Evolutionary conservation across 2,329 filamentous ascomycete genomes (phyloP), one percentile per base, ranked within the genome.

Genomic region (Mycosphaerella arachidis): DNA sequence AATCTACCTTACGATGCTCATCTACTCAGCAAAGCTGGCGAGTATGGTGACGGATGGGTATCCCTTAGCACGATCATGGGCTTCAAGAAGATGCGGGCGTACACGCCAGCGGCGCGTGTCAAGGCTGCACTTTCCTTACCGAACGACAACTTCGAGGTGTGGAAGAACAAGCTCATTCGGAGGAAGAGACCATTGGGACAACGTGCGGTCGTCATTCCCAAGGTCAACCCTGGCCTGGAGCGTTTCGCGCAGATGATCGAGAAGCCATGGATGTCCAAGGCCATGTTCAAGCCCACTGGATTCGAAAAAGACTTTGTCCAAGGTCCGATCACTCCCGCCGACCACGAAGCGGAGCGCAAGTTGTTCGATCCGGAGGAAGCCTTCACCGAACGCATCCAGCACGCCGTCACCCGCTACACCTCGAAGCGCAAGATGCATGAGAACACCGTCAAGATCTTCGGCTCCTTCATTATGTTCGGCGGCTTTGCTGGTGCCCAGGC

Each of bases 361-460:
- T 77, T 94, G 27, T 99, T 96, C 70, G 73, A 84, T 64, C 72
- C 77, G 79, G 73, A 76, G 12, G 73, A 74, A 51, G 56, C 69
- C 1, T 77, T 80, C 57, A 65, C 55, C 60, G 89, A 88, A 58
- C 91, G 94, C 51, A 91, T 97, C 45, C 88, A 97, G 70, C 83
- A 87, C 29, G 94, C 91, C 51, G 89, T 97, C 57, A 86, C 92
- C 66, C 88, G 91, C 13, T 99, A 88, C 76, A 86, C 89, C 63
- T 81, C 84, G 37, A 89, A 87, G 51, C 88, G 92, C 33, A 92
- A 90, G 65, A 83, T 96, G 60, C 84, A 89, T 60, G 74, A 79
- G 12, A 79, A 84, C 4, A 85, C 86, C 27, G 74, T 79, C 4
- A 78, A 82, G 18, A 77, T 92, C 35, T 94, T 99, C 75, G 82